Percentiles rank a stretch among this genome's conserved stretches.
Conservation (phyloP, 192 early-diverging fungal species). For the Mortierella alpina region DNA sequence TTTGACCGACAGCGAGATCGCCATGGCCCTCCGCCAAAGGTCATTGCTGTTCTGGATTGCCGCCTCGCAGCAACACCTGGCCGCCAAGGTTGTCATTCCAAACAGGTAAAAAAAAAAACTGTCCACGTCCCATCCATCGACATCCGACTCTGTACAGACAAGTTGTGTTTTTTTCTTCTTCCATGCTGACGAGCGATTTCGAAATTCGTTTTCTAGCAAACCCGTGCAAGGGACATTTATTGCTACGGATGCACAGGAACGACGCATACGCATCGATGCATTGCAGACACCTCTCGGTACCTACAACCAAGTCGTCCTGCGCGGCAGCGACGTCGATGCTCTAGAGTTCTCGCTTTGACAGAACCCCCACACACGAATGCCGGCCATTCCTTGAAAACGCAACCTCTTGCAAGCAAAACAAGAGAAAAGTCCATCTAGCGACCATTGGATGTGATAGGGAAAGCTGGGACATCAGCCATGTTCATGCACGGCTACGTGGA, state of each 20-base stretch:
- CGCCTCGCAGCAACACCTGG: slow-evolving; percentile 28
- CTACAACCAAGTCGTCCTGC: slow-evolving; percentile 62
- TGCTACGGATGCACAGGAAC: slow-evolving; percentile 61
- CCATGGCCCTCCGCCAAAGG: slow-evolving; percentile 51
- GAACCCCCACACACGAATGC: neutral
- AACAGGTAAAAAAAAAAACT: slow-evolving; percentile 35
- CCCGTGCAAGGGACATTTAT: slow-evolving; percentile 55
- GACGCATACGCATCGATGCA: slow-evolving; percentile 59
- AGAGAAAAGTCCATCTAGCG: no score
- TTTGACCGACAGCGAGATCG: slow-evolving; percentile 24
- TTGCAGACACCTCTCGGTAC: slow-evolving; percentile 62
- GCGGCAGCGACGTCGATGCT: slow-evolving; percentile 60
- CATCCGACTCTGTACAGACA: neutral
- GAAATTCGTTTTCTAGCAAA: slow-evolving; percentile 20
- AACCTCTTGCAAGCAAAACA: neutral
- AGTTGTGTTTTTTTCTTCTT: neutral
- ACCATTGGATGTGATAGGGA: no score
- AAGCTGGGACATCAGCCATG: no score
- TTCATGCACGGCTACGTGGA: no score
- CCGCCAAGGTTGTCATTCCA: slow-evolving; percentile 44
- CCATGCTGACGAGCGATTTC: neutral
- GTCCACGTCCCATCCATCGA: neutral
- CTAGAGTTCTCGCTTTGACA: slow-evolving; percentile 36
- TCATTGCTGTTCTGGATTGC: slow-evolving; percentile 64
- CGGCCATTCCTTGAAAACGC: neutral